A percentile compares a stretch with the other conserved stretches of the same genome.
Evolutionary conservation across 768 basidiomycete genomes (phyloP).

Genomic region (Lentinula boryana): DNA sequence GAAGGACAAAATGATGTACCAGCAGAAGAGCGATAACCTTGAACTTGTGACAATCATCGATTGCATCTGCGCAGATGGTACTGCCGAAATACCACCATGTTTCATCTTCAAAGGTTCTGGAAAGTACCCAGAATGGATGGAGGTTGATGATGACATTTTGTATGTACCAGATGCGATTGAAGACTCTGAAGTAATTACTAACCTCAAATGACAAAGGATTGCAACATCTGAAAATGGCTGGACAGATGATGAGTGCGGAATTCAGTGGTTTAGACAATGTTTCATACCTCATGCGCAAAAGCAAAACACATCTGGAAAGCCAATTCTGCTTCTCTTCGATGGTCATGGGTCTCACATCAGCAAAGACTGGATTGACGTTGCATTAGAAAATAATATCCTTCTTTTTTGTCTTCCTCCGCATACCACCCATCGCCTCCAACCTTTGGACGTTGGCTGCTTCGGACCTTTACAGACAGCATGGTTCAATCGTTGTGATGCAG

Average conservation of each 20-base stretch:
- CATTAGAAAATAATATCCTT: conserved; percentile 20
- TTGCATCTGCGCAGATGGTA: conserved; percentile 28
- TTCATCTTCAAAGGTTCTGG: conserved; percentile 20
- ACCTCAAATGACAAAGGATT: conserved; percentile 18
- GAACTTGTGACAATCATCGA: conserved; percentile 37
- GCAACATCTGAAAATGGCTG: conserved; percentile 32
- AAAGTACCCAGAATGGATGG: background rate
- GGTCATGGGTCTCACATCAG: conserved; percentile 37
- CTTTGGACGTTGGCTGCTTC: conserved; percentile 36
- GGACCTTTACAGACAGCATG: conserved; percentile 21
- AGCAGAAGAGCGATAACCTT: conserved; percentile 24
- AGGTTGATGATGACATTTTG: conserved; percentile 12
- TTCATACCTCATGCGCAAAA: conserved; percentile 28
- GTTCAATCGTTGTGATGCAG: conserved; percentile 18
- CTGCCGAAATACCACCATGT: conserved; percentile 11
- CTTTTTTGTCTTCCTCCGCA: conserved; percentile 32
- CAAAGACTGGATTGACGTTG: conserved; percentile 17
- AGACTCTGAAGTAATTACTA: background rate
- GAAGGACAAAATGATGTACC: conserved; percentile 11
- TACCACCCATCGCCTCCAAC: conserved; percentile 35
- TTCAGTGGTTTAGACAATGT: conserved; percentile 18
- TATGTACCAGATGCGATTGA: no score
- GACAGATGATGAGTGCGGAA: conserved; percentile 28
- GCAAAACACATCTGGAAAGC: conserved; percentile 16
- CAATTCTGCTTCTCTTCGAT: conserved; percentile 35